These are phyloP conservation scores for Spathaspora sp. DNA, from an alignment of 1,139 yeast genomes.

Conservation along the genomic window DNA sequence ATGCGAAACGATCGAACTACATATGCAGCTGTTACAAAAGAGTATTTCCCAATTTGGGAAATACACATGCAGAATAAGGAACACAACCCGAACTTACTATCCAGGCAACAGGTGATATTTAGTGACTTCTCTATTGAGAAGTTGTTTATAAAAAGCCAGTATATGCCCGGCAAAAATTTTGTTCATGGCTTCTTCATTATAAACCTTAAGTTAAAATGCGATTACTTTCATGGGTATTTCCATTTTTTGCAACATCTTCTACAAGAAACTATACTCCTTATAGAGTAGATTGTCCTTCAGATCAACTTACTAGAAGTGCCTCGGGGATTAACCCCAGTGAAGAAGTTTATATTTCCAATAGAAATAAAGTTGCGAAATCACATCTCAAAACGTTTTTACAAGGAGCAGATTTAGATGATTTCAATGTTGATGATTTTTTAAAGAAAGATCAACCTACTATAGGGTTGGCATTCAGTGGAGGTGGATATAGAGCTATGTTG, in stretches of 20 bases:
- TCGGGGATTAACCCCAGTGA: conserved; percentile 37
- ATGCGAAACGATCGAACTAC: too few species aligned
- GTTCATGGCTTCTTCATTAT: neutral
- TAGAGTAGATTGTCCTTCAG: conserved; percentile 52
- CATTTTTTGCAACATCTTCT: conserved; percentile 35
- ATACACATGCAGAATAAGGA: too few species aligned
- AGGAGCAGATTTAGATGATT: conserved; percentile 57
- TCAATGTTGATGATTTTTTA: conserved; percentile 51
- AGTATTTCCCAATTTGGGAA: too few species aligned
- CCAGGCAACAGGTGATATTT: too few species aligned
- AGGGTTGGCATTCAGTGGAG: conserved; percentile 47
- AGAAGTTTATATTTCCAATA: conserved; percentile 35
- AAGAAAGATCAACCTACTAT: conserved; percentile 19
- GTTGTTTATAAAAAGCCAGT: too few species aligned
- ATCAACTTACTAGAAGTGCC: conserved; percentile 37
- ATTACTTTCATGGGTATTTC: neutral
- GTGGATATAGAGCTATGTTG: conserved; percentile 49
- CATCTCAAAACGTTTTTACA: conserved; percentile 56
- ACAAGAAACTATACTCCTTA: conserved; percentile 68
- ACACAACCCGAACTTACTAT: too few species aligned
- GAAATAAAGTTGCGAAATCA: conserved; percentile 54
- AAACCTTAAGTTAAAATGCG: neutral
- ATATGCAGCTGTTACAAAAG: too few species aligned
- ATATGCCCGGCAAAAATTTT: neutral
- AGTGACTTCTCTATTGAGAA: too few species aligned